These are phyloP conservation scores for Candida sanyiensis DNA, from an alignment of 805 yeast species.

Conservation along the genomic window DNA sequence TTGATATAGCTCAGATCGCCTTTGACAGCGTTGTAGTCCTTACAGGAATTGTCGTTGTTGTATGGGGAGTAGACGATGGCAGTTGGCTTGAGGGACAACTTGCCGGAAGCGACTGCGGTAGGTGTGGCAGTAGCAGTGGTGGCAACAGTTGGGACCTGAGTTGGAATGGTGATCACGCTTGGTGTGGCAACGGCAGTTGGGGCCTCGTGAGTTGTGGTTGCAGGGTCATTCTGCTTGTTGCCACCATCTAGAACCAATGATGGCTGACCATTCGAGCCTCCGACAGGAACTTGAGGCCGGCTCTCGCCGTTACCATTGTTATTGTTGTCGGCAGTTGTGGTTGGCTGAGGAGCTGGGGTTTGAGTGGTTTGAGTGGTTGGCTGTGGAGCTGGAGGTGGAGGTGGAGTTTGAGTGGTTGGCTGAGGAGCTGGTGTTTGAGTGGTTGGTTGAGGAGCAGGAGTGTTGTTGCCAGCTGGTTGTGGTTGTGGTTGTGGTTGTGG, in stretches of 20 bases:
- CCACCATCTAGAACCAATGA: conserved; percentile 13
- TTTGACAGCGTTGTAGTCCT: conserved; percentile 45
- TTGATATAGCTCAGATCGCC: conserved; percentile 55
- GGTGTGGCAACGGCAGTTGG: conserved; percentile 32
- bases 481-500: conserved; percentile 2
- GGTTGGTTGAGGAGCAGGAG: conserved; percentile 6
- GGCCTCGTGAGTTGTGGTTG: conserved; percentile 28
- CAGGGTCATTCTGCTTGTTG: conserved; percentile 15
- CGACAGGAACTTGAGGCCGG: no score
- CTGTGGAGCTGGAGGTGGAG: not conserved
- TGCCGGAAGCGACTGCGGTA: conserved; percentile 22
- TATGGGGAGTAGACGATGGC: conserved; percentile 79
- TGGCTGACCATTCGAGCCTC: no score
- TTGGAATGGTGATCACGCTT: conserved; percentile 27
- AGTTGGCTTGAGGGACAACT: conserved; percentile 37
- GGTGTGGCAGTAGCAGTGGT: conserved; percentile 23
- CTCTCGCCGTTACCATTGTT: no score
- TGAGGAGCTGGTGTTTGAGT: no score
- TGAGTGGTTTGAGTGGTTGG: not conserved
- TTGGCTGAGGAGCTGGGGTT: conserved; percentile 15
- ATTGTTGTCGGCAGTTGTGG: no score
- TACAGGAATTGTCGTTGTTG: conserved; percentile 61
- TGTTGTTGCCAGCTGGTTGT: no score
- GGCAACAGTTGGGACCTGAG: conserved; percentile 16
- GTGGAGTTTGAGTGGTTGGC: no score